Conservation (phyloP, 129 eudicot species). For the Lactuca saligna region DNA sequence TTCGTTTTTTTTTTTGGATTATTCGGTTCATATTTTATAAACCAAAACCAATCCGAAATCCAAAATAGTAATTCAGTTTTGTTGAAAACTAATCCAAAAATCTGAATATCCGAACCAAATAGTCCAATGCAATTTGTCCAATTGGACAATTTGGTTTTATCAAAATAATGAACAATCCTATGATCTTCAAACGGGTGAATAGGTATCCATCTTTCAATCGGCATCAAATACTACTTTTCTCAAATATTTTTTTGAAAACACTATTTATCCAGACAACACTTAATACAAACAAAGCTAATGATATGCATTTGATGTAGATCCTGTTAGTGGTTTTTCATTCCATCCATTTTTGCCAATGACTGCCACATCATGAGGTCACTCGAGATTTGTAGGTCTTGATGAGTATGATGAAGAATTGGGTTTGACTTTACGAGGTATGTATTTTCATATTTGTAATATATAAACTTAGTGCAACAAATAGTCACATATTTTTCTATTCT, state of each 20-base stretch:
- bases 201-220: constrained; percentile 91
- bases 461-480: too few relatives aligned
- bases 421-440: constrained; percentile 39
- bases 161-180: too few relatives aligned
- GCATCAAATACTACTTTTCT: constrained; percentile 59
- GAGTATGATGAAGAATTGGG: constrained; percentile 48
- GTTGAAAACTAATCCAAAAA: too few relatives aligned
- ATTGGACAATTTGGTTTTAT: too few relatives aligned
- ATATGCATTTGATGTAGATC: constrained; percentile 50
- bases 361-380: constrained; percentile 85
- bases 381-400: constrained; percentile 63
- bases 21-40: too few relatives aligned
- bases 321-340: constrained; percentile 84
- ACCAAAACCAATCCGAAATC: too few relatives aligned
- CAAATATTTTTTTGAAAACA: background rate
- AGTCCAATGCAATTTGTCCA: too few relatives aligned
- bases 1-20: too few relatives aligned
- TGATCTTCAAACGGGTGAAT: constrained; percentile 93
- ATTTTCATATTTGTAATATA: background rate
- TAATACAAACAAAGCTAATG: background rate
- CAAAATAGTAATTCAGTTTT: too few relatives aligned
- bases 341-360: constrained; percentile 97
- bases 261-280: too few relatives aligned
- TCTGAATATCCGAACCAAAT: too few relatives aligned
- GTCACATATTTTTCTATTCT: too few relatives aligned